Conservation (phyloP, 106 monocot species). For the Apostasia ramifera region DNA sequence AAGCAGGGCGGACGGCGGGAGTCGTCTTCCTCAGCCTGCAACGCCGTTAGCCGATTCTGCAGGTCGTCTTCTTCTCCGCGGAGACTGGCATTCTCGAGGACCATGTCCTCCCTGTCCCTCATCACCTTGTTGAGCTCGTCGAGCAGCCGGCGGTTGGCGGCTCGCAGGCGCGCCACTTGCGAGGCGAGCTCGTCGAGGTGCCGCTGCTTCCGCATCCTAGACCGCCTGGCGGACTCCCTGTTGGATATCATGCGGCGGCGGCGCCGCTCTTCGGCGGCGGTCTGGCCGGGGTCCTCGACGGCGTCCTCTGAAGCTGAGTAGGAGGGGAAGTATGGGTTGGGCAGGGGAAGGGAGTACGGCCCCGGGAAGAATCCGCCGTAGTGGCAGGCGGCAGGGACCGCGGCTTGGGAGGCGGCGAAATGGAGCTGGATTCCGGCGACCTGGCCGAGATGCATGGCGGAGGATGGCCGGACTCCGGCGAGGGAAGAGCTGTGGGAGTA, state of each 20-base stretch:
- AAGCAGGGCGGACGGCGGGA: too few species aligned
- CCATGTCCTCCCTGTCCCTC: constrained; percentile 19
- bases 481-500: background rate
- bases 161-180: constrained; percentile 47
- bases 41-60: constrained; percentile 23
- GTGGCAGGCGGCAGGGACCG: constrained; percentile 16
- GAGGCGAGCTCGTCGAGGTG: constrained; percentile 69
- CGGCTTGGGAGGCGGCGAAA: constrained; percentile 3
- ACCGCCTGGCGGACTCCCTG: constrained; percentile 79
- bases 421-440: constrained; percentile 45
- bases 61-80: constrained; percentile 34
- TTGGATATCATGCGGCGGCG: constrained; percentile 83
- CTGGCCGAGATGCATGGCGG: constrained; percentile 44
- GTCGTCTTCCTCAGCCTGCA: constrained; percentile 1
- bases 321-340: background rate
- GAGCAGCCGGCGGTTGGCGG: constrained; percentile 56
- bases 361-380: constrained; percentile 13
- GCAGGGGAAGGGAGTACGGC: constrained; percentile 1
- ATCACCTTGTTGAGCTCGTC: constrained; percentile 59
- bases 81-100: constrained; percentile 48
- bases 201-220: constrained; percentile 86
- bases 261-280: constrained; percentile 47
- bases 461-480: background rate
- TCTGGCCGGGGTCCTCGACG: constrained; percentile 26
- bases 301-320: constrained; percentile 40